Conservation (phyloP, 805 yeast species). For the Torulaspora gathmanii region DNA sequence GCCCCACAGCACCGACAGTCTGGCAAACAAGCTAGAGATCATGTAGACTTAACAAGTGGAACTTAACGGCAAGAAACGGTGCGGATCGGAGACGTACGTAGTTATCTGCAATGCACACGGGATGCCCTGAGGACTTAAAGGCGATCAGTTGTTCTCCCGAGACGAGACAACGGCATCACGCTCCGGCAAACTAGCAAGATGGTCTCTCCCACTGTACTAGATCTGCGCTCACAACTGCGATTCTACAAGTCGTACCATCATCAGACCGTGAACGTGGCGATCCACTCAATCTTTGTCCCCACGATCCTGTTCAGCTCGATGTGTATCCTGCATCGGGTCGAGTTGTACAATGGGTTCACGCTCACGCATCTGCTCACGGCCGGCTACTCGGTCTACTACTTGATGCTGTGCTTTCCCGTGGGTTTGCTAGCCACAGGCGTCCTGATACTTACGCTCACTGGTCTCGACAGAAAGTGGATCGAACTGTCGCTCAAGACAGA, state of each 20-base stretch:
- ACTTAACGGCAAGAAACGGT: too few relatives aligned
- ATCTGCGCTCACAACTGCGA: conserved; percentile 42
- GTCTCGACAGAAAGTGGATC: conserved; percentile 21
- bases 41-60: too few relatives aligned
- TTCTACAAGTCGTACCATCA: conserved; percentile 57
- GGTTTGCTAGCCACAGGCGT: conserved; percentile 45
- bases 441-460: conserved; percentile 34
- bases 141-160: not conserved
- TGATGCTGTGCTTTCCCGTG: conserved; percentile 47
- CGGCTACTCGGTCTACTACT: conserved; percentile 55
- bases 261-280: conserved; percentile 56
- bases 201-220: conserved; percentile 8
- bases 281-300: conserved; percentile 81
- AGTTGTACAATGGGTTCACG: conserved; percentile 34
- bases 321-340: conserved; percentile 19
- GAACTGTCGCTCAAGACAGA: conserved; percentile 17
- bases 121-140: not conserved
- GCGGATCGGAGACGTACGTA: not conserved
- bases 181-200: not conserved
- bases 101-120: not conserved
- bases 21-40: too few relatives aligned
- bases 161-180: too few relatives aligned
- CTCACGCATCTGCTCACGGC: conserved; percentile 45
- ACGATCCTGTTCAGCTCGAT: conserved; percentile 53
- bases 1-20: not conserved